A percentile compares a stretch with the other conserved stretches of the same genome.
These are phyloP conservation scores for Plasmodium sp. DNA, from an alignment of 169 alveolate species.

Conservation along the genomic window DNA sequence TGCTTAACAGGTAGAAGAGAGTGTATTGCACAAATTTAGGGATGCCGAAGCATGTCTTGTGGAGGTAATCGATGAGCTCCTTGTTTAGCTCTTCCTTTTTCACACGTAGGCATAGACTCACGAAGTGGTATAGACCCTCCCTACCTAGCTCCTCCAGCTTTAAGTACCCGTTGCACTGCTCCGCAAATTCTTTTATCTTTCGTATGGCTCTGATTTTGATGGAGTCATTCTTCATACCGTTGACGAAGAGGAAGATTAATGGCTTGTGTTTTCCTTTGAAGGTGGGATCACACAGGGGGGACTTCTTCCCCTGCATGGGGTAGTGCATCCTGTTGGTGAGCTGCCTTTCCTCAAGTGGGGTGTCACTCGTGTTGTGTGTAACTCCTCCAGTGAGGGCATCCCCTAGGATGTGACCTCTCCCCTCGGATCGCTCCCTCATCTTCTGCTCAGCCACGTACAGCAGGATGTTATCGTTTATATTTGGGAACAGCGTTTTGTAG, in stretches of 20 bases:
- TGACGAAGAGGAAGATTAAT: slow-evolving; percentile 48
- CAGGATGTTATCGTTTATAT: slow-evolving; percentile 34
- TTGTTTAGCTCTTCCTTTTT: slow-evolving; percentile 45
- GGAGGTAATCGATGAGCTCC: slow-evolving; percentile 75
- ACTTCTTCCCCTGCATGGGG: slow-evolving; percentile 43
- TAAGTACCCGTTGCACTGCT: slow-evolving; percentile 77
- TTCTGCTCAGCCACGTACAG: slow-evolving; percentile 53
- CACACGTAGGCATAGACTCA: slow-evolving; percentile 65
- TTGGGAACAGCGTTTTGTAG: slow-evolving; percentile 35
- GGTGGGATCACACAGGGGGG: slow-evolving; percentile 68
- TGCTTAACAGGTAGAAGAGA: slow-evolving; percentile 69
- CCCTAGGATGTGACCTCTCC: not conserved
- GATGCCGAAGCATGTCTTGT: slow-evolving; percentile 78
- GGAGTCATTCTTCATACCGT: slow-evolving; percentile 28
- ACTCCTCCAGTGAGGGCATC: not conserved
- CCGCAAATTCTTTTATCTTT: slow-evolving; percentile 76
- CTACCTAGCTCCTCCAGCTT: slow-evolving; percentile 71
- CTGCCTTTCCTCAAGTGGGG: not conserved
- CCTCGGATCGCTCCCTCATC: slow-evolving; percentile 3
- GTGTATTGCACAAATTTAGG: slow-evolving; percentile 79
- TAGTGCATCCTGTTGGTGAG: not conserved
- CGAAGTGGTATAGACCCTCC: slow-evolving; percentile 72
- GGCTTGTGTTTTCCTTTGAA: slow-evolving; percentile 73
- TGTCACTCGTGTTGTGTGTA: slow-evolving; percentile 15
- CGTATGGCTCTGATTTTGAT: slow-evolving; percentile 3